Conservation (phyloP, 2,329 filamentous ascomycete genomes). For the Coniochaeta hoffmannii region DNA sequence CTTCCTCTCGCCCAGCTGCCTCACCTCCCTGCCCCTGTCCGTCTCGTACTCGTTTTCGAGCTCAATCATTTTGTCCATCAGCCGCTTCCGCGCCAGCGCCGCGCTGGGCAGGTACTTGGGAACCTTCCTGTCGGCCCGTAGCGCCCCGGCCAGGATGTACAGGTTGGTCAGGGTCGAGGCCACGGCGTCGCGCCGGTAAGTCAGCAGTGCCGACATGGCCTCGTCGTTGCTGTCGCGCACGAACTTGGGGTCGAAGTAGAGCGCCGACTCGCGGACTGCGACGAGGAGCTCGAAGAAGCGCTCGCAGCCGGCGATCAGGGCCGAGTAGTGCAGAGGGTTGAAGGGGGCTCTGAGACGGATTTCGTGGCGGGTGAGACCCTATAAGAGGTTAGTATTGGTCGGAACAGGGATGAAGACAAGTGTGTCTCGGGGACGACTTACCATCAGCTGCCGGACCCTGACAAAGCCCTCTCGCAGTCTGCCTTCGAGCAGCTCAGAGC, state of each 20-base stretch:
- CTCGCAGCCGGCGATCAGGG: constrained; percentile 47
- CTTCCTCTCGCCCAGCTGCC: constrained; percentile 26
- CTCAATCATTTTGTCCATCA: constrained; percentile 42
- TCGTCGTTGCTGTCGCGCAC: constrained; percentile 41
- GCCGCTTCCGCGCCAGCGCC: constrained; percentile 41
- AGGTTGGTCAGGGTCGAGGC: constrained; percentile 50
- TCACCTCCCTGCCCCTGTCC: constrained; percentile 11
- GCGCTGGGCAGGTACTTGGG: constrained; percentile 50
- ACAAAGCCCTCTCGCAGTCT: constrained; percentile 54
- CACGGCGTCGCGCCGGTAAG: constrained; percentile 47
- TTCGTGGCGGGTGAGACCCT: constrained; percentile 48
- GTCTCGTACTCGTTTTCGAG: constrained; percentile 32
- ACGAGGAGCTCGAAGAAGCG: constrained; percentile 53
- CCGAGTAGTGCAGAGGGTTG: constrained; percentile 47
- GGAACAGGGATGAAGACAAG: background rate
- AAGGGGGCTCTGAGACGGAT: constrained; percentile 51
- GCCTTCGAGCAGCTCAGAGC: constrained; percentile 51
- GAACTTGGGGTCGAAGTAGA: constrained; percentile 49
- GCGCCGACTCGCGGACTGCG: constrained; percentile 47
- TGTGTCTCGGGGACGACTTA: constrained; percentile 13
- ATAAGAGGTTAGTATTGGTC: constrained; percentile 9
- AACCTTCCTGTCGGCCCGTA: constrained; percentile 41
- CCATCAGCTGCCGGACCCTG: constrained; percentile 47
- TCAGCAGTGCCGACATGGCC: constrained; percentile 40
- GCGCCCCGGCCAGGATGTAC: constrained; percentile 48